Base-by-base conservation (phyloP, 768 basidiomycete genomes). In the Cyathus striatus region DNA sequence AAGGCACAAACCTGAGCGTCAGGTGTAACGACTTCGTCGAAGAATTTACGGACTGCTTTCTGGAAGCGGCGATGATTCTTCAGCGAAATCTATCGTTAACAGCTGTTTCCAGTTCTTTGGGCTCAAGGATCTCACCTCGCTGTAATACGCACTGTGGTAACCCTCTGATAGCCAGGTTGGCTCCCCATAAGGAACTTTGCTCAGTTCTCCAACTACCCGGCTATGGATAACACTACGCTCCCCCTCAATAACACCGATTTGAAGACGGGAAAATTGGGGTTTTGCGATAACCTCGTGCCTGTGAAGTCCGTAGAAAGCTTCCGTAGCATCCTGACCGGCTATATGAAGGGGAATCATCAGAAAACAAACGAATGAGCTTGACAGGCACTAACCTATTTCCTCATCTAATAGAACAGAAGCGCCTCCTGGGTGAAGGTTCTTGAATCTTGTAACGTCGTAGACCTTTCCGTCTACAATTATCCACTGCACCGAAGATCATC, bases 321-420 rank as follows among this genome's bases (percentile, higher is more conserved):
- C 88, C 1, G 94, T 96, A 1, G 84, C 86, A 55, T 96, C 93
- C 63, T 89, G 75, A 3, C 91, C 92, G 38, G 87, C 91, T 85
- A 66, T 35, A 78, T 66, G 51, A 1, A 57, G 74, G 50, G 58
- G 55, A 48, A 22, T 30, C 4, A 39, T 23, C 23, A 22, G 23
- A n/a, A 17, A 14, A 50, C 17, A 3, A 14, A 16, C n/a, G 13
- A 16, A 54, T 75, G 76, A 43, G 79, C 60, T 55, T 49, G 32
- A 69, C 35, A 20, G n/a, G 16, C 9, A 69, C 84, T 40, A 35
- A 84, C 89, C 84, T 38, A 94, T 76, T 48, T 90, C 89, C 1
- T 70, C 67, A 54, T 89, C 84, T 9, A 84, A 59, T 16, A 97
- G 73, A 38, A 92, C 92, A 4, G 79, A 74, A 1, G 72, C 60